Conservation (phyloP, 352 stramenopile species). For the Peronospora destructor region DNA sequence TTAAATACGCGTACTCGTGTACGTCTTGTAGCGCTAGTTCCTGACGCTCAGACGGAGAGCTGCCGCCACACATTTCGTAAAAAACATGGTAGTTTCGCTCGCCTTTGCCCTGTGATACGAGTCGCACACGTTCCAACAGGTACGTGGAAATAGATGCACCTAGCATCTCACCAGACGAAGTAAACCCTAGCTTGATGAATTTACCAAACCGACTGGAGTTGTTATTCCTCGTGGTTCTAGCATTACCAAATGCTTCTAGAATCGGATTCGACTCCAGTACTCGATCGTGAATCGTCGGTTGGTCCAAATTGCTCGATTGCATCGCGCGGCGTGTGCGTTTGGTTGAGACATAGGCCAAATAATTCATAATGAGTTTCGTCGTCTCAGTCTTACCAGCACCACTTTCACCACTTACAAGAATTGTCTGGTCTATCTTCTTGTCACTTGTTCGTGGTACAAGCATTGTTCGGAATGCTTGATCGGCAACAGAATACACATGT, state of each 20-base stretch:
- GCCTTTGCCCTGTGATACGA: conserved; percentile 89
- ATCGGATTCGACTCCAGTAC: conserved; percentile 94
- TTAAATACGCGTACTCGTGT: conserved; percentile 78
- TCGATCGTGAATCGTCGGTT: conserved; percentile 73
- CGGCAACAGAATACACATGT: conserved; percentile 81
- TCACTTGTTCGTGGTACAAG: conserved; percentile 30
- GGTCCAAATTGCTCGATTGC: conserved; percentile 19
- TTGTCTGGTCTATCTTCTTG: conserved; percentile 85
- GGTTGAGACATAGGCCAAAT: conserved; percentile 86
- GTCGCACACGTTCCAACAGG: conserved; percentile 91
- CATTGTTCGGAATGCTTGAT: conserved; percentile 86
- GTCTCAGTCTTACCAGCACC: conserved; percentile 95
- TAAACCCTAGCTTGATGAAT: conserved; percentile 93
- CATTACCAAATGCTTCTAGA: conserved; percentile 94
- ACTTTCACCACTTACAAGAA: conserved; percentile 93
- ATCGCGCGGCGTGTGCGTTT: conserved; percentile 24
- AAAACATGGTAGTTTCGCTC: conserved; percentile 99
- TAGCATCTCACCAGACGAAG: conserved; percentile 60
- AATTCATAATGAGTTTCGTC: conserved; percentile 96
- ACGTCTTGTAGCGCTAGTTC: conserved; percentile 43
- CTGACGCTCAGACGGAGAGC: conserved; percentile 44
- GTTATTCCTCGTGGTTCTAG: conserved; percentile 93
- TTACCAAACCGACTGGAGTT: conserved; percentile 96
- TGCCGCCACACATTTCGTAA: conserved; percentile 91
- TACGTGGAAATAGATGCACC: conserved; percentile 88